phyloP scores from a whole-genome alignment of 2,329 filamentous ascomycete species.

The Hymenoscyphus fraxineus region DNA sequence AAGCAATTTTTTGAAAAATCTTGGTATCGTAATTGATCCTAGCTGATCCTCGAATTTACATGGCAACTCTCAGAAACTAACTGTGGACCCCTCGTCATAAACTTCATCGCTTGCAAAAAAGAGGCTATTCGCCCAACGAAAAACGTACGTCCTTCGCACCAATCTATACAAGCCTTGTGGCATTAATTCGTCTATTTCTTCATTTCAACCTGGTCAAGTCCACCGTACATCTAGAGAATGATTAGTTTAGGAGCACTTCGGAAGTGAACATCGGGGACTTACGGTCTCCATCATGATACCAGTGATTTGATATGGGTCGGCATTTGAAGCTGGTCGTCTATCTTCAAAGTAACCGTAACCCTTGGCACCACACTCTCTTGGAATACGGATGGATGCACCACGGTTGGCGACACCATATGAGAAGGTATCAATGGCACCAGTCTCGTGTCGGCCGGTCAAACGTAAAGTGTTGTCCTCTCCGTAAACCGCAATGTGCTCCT shows the following conservation, averaged over 20 bases:
- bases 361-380: slow-evolving; percentile 77
- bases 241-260: slow-evolving; percentile 18
- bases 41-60: slow-evolving; percentile 22
- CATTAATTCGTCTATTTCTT: slow-evolving; percentile 23
- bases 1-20: neutral
- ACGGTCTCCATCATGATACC: slow-evolving; percentile 38
- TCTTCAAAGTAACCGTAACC: slow-evolving; percentile 95
- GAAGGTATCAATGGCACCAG: slow-evolving; percentile 89
- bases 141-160: slow-evolving; percentile 12
- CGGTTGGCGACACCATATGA: slow-evolving; percentile 93
- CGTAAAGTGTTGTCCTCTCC: slow-evolving; percentile 94
- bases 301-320: slow-evolving; percentile 72
- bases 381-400: slow-evolving; percentile 87
- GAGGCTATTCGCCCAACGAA: slow-evolving; percentile 20
- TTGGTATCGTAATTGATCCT: slow-evolving; percentile 26
- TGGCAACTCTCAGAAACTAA: slow-evolving; percentile 16
- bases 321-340: slow-evolving; percentile 77
- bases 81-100: slow-evolving; percentile 18
- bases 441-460: slow-evolving; percentile 92
- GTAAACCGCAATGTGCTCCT: slow-evolving; percentile 87
- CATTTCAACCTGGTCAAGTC: slow-evolving; percentile 25
- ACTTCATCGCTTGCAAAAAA: slow-evolving; percentile 23
- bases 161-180: slow-evolving; percentile 22
- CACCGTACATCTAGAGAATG: slow-evolving; percentile 29
- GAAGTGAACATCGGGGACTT: slow-evolving; percentile 14